Conservation (phyloP, 2,329 filamentous ascomycete species). For the Cladosporium sp. region DNA sequence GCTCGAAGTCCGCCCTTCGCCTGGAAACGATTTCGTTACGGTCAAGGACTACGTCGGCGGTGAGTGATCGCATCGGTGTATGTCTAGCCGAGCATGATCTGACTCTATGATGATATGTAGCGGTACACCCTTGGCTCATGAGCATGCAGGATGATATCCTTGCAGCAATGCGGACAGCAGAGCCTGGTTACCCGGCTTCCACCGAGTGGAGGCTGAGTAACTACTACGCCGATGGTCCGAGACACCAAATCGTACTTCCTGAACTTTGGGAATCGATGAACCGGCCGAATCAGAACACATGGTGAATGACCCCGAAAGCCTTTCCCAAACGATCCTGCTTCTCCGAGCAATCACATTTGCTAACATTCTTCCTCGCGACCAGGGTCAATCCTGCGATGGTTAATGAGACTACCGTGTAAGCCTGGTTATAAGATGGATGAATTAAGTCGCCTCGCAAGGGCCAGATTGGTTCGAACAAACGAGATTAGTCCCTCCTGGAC, state of each 20-base stretch:
- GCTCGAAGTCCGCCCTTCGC: conserved; percentile 14
- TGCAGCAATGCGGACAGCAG: conserved; percentile 5
- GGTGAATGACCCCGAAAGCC: background rate
- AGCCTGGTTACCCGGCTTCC: conserved; percentile 4
- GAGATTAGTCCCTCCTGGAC: too few species aligned
- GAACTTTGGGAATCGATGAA: conserved; percentile 1
- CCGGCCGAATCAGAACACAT: background rate
- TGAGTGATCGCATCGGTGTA: conserved; percentile 5
- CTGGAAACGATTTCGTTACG: conserved; percentile 18
- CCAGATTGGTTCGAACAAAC: too few species aligned
- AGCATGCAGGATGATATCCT: conserved; percentile 15
- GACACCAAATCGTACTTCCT: background rate
- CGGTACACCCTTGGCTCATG: conserved; percentile 17
- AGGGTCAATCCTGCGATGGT: too few species aligned
- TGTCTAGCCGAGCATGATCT: background rate
- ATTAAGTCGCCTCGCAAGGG: too few species aligned
- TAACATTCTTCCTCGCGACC: too few species aligned
- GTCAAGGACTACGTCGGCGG: conserved; percentile 19
- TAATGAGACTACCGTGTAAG: too few species aligned
- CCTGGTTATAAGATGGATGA: too few species aligned
- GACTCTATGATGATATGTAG: conserved; percentile 9
- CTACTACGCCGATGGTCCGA: background rate
- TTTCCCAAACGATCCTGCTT: too few species aligned
- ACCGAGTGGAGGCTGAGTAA: conserved; percentile 8
- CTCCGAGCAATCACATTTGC: too few species aligned